phyloP scores from a whole-genome alignment of 371 early-diverging fungal genomes.

The Enterocytospora artemiae region DNA sequence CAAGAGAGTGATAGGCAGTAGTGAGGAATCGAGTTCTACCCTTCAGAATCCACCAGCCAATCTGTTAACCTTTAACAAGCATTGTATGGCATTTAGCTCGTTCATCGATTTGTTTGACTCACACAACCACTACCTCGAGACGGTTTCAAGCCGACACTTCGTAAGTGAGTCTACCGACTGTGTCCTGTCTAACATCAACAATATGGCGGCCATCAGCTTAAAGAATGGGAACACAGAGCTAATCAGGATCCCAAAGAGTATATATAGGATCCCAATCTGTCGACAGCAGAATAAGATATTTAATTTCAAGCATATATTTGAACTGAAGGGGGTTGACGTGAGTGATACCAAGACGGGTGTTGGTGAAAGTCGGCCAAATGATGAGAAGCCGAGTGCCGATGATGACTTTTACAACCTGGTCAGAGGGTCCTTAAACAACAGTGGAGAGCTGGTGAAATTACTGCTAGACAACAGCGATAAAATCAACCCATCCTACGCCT shows the following conservation, averaged over 20 bases:
- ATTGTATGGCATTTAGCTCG: conserved; percentile 9
- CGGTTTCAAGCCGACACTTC: background rate
- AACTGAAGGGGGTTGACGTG: background rate
- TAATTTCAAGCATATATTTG: background rate
- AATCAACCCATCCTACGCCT: background rate
- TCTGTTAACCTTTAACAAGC: conserved; percentile 8
- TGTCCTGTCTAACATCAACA: conserved; percentile 30
- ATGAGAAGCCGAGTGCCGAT: background rate
- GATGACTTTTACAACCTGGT: conserved; percentile 12
- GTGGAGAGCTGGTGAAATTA: background rate
- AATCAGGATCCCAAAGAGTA: conserved; percentile 4
- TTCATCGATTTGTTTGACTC: conserved; percentile 13
- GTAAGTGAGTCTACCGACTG: conserved; percentile 11
- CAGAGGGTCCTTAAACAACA: background rate
- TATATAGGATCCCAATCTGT: conserved; percentile 4
- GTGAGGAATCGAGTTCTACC: background rate
- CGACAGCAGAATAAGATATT: background rate
- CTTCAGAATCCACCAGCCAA: no score
- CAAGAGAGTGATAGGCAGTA: conserved; percentile 9
- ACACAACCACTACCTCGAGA: conserved; percentile 3
- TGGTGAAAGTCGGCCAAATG: background rate
- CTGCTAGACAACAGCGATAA: background rate
- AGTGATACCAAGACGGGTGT: background rate
- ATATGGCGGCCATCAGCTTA: conserved; percentile 10
- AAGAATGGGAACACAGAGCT: conserved; percentile 34